Evolutionary conservation across 306 rosid genomes (phyloP).

Genomic region (Casuarina equisetifolia): DNA sequence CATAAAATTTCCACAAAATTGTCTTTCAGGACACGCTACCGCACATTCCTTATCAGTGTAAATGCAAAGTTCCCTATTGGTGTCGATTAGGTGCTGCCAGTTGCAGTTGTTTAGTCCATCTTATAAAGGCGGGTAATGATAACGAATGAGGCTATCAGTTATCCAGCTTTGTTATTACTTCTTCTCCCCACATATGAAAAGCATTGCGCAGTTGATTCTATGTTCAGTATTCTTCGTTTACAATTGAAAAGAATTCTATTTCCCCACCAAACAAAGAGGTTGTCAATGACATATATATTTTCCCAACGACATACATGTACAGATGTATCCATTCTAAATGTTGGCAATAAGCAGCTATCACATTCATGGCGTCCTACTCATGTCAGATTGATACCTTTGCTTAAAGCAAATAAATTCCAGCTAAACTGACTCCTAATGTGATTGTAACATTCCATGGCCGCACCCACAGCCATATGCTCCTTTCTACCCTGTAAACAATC

Average conservation of each 20-base stretch:
- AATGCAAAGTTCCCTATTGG: background rate
- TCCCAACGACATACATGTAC: too few relatives aligned
- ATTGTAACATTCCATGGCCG: background rate
- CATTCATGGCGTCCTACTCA: too few relatives aligned
- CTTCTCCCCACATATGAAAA: background rate
- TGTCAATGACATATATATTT: too few relatives aligned
- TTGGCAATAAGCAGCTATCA: too few relatives aligned
- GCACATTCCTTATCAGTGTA: too few relatives aligned
- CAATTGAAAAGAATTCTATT: background rate
- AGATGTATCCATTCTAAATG: too few relatives aligned
- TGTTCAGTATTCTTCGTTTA: background rate
- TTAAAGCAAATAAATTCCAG: background rate
- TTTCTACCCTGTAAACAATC: background rate
- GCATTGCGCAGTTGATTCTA: background rate
- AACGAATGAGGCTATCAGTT: background rate
- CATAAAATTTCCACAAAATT: background rate
- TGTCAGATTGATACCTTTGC: background rate
- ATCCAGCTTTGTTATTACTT: background rate
- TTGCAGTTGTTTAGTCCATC: background rate
- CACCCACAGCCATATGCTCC: background rate
- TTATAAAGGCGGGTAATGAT: background rate
- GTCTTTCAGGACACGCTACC: background rate
- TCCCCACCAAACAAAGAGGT: background rate
- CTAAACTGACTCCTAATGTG: background rate
- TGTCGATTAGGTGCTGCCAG: too few relatives aligned